Evolutionary conservation across 208 protist genomes (phyloP).

Genomic region (Trypanosoma avium): DNA sequence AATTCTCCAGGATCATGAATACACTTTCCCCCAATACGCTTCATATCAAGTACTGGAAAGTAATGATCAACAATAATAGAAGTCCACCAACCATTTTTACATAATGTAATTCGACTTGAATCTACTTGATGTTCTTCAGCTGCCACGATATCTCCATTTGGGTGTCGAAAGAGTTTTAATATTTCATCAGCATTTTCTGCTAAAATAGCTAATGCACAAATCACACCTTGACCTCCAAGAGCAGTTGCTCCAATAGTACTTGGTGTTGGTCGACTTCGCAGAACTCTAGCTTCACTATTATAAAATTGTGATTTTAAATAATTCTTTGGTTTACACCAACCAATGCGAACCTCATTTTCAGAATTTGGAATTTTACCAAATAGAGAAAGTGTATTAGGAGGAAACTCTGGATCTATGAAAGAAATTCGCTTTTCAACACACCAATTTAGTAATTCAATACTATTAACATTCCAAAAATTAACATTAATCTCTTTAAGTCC

Average conservation of each 20-base stretch:
- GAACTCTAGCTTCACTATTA: neutral
- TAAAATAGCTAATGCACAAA: conserved; percentile 2
- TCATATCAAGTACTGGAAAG: conserved; percentile 38
- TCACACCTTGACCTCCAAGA: neutral
- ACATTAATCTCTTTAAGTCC: neutral
- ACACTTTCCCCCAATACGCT: conserved; percentile 31
- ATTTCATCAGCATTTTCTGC: neutral
- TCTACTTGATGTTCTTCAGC: conserved; percentile 32
- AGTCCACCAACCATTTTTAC: conserved; percentile 83
- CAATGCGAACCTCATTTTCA: neutral
- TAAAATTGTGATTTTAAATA: conserved; percentile 1
- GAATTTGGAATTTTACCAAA: neutral
- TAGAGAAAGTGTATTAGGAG: neutral
- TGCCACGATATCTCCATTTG: neutral
- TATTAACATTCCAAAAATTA: neutral
- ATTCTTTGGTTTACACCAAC: conserved; percentile 1
- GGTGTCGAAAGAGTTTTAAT: conserved; percentile 15
- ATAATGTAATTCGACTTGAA: conserved; percentile 67
- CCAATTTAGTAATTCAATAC: neutral
- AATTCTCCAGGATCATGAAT: conserved; percentile 68
- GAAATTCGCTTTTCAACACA: neutral
- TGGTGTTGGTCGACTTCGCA: neutral
- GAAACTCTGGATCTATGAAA: conserved; percentile 12
- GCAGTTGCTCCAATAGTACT: conserved; percentile 1
- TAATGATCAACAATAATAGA: conserved; percentile 86